phyloP scores from a whole-genome alignment of 441 rosid species.

The Brassica balearica region DNA sequence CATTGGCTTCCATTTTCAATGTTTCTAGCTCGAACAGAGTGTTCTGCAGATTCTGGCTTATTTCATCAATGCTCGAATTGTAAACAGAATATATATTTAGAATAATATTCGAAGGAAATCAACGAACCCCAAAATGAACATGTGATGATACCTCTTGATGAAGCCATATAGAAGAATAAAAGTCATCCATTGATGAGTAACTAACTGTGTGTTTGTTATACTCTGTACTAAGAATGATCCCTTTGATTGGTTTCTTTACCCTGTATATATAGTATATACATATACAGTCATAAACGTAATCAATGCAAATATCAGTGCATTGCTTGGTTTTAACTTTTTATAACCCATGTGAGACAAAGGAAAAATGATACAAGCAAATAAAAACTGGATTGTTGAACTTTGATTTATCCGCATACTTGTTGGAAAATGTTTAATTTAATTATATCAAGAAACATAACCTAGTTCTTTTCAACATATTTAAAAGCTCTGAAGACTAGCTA shows the following conservation, averaged over 20 bases:
- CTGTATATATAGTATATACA: conserved; percentile 20
- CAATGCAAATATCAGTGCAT: conserved; percentile 3
- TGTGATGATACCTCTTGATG: conserved; percentile 40
- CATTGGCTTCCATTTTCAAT: conserved; percentile 60
- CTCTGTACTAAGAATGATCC: conserved; percentile 11
- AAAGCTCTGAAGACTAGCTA: not conserved
- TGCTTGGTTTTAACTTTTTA: conserved; percentile 5
- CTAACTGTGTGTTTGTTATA: conserved; percentile 5
- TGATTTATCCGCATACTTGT: conserved; percentile 6
- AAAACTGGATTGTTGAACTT: conserved; percentile 15
- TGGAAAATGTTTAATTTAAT: not conserved
- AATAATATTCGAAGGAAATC: not conserved
- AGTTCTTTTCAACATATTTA: not conserved
- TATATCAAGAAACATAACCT: not conserved
- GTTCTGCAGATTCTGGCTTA: conserved; percentile 63
- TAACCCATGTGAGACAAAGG: conserved; percentile 3
- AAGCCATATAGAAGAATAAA: conserved; percentile 40
- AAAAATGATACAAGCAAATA: not conserved
- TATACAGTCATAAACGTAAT: conserved; percentile 18
- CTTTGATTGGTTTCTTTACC: not conserved
- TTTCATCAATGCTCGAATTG: conserved; percentile 53
- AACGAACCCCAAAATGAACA: not conserved
- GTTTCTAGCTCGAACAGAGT: conserved; percentile 64
- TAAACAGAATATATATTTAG: not conserved
- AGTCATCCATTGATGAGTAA: conserved; percentile 36